phyloP scores from a whole-genome alignment of 169 alveolate genomes.

The Cyclospora cayetanensis region DNA sequence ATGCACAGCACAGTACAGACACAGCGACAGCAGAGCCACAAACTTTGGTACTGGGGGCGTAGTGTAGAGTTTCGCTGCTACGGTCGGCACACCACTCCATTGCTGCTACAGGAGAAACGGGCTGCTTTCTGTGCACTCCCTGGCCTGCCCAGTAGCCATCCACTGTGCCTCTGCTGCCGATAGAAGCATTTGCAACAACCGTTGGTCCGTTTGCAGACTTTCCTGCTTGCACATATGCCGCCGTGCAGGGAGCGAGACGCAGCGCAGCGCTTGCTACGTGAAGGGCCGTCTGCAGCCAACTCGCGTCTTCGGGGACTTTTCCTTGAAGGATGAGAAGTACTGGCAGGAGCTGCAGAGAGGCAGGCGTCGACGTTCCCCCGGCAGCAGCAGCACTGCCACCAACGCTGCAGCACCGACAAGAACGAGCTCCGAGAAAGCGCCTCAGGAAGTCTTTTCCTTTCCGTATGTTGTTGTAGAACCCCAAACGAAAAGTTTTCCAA shows the following conservation, averaged over 20 bases:
- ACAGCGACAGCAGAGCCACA: not conserved
- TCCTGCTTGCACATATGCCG: not conserved
- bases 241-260: constrained; percentile 30
- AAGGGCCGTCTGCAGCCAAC: constrained; percentile 84
- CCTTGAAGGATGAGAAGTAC: constrained; percentile 72
- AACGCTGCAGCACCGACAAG: constrained; percentile 22
- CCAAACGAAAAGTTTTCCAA: constrained; percentile 59
- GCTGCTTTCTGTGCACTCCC: too few relatives aligned
- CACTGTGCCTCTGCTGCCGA: too few relatives aligned
- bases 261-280: constrained; percentile 73
- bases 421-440: not conserved
- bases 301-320: constrained; percentile 80
- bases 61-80: too few relatives aligned
- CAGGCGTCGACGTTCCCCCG: constrained; percentile 30
- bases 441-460: constrained; percentile 70
- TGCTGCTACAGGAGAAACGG: too few relatives aligned
- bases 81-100: too few relatives aligned
- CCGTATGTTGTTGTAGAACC: constrained; percentile 79
- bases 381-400: constrained; percentile 54
- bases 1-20: not conserved
- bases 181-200: too few relatives aligned
- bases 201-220: not conserved
- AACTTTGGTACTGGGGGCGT: not conserved
- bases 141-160: too few relatives aligned
- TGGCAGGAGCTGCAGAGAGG: constrained; percentile 63